Conservation (phyloP, 169 alveolate genomes). For the Cryptosporidium ryanae region DNA sequence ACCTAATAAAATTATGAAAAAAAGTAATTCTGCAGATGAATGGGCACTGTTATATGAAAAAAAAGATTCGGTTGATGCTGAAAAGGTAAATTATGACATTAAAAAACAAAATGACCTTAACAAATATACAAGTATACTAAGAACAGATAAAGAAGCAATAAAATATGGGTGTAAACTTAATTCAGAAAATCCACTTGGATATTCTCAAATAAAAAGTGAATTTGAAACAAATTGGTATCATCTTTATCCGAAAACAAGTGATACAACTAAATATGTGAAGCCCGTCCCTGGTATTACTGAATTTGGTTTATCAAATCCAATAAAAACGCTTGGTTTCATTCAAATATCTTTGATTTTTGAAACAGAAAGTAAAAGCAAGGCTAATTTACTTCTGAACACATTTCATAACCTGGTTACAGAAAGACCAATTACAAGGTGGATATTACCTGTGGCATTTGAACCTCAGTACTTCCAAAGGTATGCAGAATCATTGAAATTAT, state of each 20-base stretch:
- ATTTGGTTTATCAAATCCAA: slow-evolving; percentile 60
- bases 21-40: slow-evolving; percentile 6
- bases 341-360: slow-evolving; percentile 50
- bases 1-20: not conserved
- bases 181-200: not conserved
- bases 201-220: not conserved
- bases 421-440: slow-evolving; percentile 54
- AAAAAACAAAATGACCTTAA: not conserved
- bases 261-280: slow-evolving; percentile 41
- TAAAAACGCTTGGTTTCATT: slow-evolving; percentile 64
- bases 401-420: slow-evolving; percentile 3
- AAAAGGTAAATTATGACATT: not conserved
- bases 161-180: not conserved
- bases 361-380: slow-evolving; percentile 4
- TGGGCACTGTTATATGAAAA: slow-evolving; percentile 29
- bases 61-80: not conserved
- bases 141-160: not conserved
- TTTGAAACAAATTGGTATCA: slow-evolving; percentile 54
- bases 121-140: not conserved
- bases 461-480: slow-evolving; percentile 71
- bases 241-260: slow-evolving; percentile 50
- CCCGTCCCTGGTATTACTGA: slow-evolving; percentile 70
- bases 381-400: slow-evolving; percentile 1
- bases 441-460: slow-evolving; percentile 58
- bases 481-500: slow-evolving; percentile 42